Evolutionary conservation across 805 yeast genomes (phyloP), one percentile per base, ranked within the genome.

Genomic region (Wickerhamiella spandovensis): DNA sequence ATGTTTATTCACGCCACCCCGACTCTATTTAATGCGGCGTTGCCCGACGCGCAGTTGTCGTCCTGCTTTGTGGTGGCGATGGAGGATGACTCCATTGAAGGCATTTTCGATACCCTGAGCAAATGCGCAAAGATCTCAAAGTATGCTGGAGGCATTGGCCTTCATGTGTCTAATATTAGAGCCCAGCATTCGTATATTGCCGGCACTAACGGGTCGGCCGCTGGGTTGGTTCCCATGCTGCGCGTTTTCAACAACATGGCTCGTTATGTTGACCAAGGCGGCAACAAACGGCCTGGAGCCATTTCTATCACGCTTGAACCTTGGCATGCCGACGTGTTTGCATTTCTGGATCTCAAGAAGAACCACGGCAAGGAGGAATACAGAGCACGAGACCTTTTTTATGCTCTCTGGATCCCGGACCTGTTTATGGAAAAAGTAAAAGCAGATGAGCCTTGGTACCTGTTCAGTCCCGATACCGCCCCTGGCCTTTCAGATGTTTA

Each of bases 261-360:
- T 13, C 74, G 95, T 57, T 89, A 87, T 61, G 97, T 89, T 28
- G 97, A 89, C 59, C 97, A 90, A 69, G 97, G 97, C 52, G 97
- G 97, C 43, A 89, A 88, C 68, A 87, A 87, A 65, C 72, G 97
- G 58, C 97, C 97, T 0, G 97, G 97, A 51, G 97, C 97, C 1
- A 82, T 90, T 65, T 95, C 95, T 25, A 67, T 88, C 24, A 90
- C 88, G 63, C 64, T 89, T 32, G 97, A 89, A 67, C 97, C 97
- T 48, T 89, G 97, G 97, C 97, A 89, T 61, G 77, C 85, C 2
- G 97, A 89, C 61, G 72, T 89, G 35, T 79, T 85, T 62, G 90
- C 81, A 49, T 82, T 89, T 58, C 65, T 90, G 44, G 88, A 88
- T 49, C 71, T 90, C 54, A 74, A 88, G 58, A 89, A 89, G 67